Conservation (phyloP, 169 alveolate species). For the Eimeria sp. region DNA sequence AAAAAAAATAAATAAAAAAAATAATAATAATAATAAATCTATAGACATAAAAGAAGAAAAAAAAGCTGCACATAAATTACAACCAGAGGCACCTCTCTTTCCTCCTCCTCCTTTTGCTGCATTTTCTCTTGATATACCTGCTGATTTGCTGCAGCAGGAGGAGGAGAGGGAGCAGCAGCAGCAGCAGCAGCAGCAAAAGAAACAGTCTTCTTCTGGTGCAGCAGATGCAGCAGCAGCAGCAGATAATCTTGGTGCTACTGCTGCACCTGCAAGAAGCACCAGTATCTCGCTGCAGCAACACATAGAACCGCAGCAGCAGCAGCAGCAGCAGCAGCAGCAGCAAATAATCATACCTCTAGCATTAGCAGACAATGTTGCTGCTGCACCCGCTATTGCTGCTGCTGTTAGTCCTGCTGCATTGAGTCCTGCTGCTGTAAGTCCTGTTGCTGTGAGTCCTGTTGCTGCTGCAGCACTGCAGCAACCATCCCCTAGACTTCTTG, state of each 20-base stretch:
- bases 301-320: neutral
- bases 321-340: constrained; percentile 29
- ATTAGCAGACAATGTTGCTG: neutral
- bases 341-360: neutral
- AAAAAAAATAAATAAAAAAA: neutral
- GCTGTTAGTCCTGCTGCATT: too few relatives aligned
- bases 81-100: neutral
- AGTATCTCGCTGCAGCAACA: neutral
- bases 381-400: neutral
- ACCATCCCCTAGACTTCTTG: neutral
- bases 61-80: neutral
- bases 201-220: too few relatives aligned
- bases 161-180: too few relatives aligned
- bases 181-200: too few relatives aligned
- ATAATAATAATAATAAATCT: too few relatives aligned
- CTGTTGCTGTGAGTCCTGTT: neutral
- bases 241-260: neutral
- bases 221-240: neutral
- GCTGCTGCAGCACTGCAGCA: neutral
- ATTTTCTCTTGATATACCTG: neutral
- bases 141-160: neutral
- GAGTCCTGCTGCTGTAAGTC: neutral
- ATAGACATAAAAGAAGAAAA: neutral
- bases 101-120: constrained; percentile 61
- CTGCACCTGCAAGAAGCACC: neutral